Percentiles rank a stretch among this genome's conserved stretches.
Evolutionary conservation across 2,329 filamentous ascomycete genomes (phyloP).

Genomic region (Beauveria bassiana): DNA sequence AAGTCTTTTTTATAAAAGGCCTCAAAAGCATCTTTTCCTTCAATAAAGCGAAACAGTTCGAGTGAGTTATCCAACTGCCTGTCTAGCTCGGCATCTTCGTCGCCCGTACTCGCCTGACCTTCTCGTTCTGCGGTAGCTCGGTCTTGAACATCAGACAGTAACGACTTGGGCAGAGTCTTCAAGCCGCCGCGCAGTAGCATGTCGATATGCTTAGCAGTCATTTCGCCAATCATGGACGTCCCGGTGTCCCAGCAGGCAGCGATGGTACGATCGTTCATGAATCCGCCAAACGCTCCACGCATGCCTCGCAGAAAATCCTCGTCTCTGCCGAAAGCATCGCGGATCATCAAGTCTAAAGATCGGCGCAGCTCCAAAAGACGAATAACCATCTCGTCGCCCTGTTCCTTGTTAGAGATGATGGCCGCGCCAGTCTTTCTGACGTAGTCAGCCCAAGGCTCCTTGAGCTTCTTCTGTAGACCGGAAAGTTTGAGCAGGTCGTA

Average conservation of each 20-base stretch:
- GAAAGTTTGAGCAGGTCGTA: constrained; percentile 71
- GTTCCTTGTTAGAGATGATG: constrained; percentile 74
- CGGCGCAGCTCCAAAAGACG: constrained; percentile 74
- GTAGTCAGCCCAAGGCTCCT: constrained; percentile 67
- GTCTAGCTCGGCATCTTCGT: constrained; percentile 89
- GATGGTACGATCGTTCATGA: constrained; percentile 85
- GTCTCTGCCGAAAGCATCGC: constrained; percentile 68
- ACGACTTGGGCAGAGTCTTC: constrained; percentile 67
- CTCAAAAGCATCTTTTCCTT: constrained; percentile 96
- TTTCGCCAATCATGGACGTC: constrained; percentile 92
- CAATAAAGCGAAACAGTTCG: constrained; percentile 92
- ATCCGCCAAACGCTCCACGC: constrained; percentile 76
- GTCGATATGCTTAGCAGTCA: constrained; percentile 97
- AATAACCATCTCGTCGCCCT: constrained; percentile 78
- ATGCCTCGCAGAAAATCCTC: constrained; percentile 71
- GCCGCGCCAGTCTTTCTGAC: constrained; percentile 65
- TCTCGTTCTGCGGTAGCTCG: constrained; percentile 49
- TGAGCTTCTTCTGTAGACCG: constrained; percentile 61
- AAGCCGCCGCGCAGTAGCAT: constrained; percentile 78
- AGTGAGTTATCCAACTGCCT: constrained; percentile 86
- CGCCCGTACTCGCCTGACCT: constrained; percentile 60
- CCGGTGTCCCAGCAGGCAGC: constrained; percentile 67
- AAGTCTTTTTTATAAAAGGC: constrained; percentile 99
- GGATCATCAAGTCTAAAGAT: constrained; percentile 68
- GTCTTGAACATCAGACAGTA: constrained; percentile 56